A percentile compares a stretch with the other conserved stretches of the same genome.
Evolutionary conservation across 1,139 yeast species (phyloP).

Genomic region (Diutina ranongensis): DNA sequence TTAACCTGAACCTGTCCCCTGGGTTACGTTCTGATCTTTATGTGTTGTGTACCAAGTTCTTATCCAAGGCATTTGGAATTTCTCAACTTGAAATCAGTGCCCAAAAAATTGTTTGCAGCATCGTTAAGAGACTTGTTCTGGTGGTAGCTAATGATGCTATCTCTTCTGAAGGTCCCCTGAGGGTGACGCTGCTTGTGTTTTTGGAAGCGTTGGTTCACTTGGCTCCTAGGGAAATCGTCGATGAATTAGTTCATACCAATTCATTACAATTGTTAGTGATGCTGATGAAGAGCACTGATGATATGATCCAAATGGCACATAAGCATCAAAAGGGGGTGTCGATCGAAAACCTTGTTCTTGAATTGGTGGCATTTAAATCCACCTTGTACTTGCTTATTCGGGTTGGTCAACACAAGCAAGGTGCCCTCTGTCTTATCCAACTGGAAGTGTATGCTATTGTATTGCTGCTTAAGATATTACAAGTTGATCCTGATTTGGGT

Average conservation of each 20-base stretch:
- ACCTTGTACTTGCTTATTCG: constrained; percentile 59
- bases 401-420: constrained; percentile 63
- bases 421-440: constrained; percentile 68
- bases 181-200: constrained; percentile 66
- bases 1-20: constrained; percentile 57
- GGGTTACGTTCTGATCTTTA: constrained; percentile 69
- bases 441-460: constrained; percentile 60
- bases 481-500: constrained; percentile 75
- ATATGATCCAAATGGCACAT: constrained; percentile 27
- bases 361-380: constrained; percentile 66
- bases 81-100: constrained; percentile 33
- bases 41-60: constrained; percentile 55
- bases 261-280: constrained; percentile 53
- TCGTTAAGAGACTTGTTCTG: constrained; percentile 53
- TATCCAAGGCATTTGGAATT: constrained; percentile 38
- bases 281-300: constrained; percentile 60
- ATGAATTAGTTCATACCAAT: constrained; percentile 52
- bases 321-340: constrained; percentile 19
- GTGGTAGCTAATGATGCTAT: constrained; percentile 69
- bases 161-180: constrained; percentile 64
- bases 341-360: constrained; percentile 47
- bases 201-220: constrained; percentile 60
- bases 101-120: constrained; percentile 39
- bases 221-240: constrained; percentile 42
- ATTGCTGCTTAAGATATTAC: constrained; percentile 43